phyloP scores from a whole-genome alignment of 176 grass and related monocot genomes.

The Echinochloa phyllopogon region DNA sequence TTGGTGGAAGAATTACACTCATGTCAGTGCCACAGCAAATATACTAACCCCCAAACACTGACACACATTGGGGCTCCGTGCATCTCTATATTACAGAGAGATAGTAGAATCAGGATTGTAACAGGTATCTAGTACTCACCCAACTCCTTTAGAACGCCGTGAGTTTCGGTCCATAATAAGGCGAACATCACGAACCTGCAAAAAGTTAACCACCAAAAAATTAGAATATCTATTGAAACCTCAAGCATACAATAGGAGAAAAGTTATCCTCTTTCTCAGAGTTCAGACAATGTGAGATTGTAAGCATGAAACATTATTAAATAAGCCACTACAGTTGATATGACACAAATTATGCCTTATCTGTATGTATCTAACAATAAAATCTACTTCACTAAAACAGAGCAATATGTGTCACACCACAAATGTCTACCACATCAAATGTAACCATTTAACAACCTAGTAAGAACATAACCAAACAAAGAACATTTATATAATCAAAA shows the following conservation, averaged over 20 bases:
- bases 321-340: background rate
- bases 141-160: conserved; percentile 96
- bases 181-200: conserved; percentile 95
- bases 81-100: conserved; percentile 5
- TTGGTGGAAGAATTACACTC: background rate
- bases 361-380: background rate
- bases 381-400: conserved; percentile 19
- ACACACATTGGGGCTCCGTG: background rate
- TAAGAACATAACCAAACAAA: background rate
- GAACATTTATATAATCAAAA: background rate
- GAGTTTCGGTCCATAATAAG: conserved; percentile 99
- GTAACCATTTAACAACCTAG: background rate
- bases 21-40: too few species aligned
- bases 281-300: background rate
- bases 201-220: background rate
- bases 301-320: background rate
- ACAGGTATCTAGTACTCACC: conserved; percentile 54
- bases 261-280: background rate
- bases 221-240: conserved; percentile 9
- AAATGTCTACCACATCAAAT: background rate
- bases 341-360: conserved; percentile 10
- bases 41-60: background rate
- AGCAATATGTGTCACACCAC: background rate
- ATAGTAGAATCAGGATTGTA: conserved; percentile 1
- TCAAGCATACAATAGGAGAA: background rate